phyloP scores from a whole-genome alignment of 805 yeast genomes.

The Kodamaea restingae region DNA sequence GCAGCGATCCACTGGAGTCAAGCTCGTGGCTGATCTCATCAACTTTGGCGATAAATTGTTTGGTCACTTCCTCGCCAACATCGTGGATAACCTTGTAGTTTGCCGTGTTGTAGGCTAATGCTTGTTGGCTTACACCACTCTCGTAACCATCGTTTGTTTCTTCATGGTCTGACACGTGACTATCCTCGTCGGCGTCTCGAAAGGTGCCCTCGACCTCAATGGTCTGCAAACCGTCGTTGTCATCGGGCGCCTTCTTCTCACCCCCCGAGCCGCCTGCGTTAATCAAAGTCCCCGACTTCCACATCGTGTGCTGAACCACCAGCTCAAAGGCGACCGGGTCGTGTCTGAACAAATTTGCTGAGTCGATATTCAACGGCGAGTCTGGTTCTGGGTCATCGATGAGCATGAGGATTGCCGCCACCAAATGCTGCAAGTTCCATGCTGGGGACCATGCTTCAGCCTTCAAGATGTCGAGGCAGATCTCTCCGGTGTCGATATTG shows the following conservation, averaged over 20 bases:
- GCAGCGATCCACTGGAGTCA: conserved; percentile 8
- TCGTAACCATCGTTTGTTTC: background rate
- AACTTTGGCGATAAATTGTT: conserved; percentile 30
- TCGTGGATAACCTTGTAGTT: conserved; percentile 26
- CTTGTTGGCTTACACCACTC: too few species aligned
- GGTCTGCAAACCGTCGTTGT: too few species aligned
- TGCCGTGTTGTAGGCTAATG: too few species aligned
- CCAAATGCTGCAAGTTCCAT: conserved; percentile 55
- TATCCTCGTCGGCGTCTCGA: too few species aligned
- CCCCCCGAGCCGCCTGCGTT: conserved; percentile 4
- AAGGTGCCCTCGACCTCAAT: too few species aligned
- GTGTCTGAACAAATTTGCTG: conserved; percentile 54
- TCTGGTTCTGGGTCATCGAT: conserved; percentile 65
- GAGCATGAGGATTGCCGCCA: conserved; percentile 55
- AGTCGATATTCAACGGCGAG: conserved; percentile 67
- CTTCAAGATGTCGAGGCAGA: conserved; percentile 64
- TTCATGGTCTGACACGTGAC: too few species aligned
- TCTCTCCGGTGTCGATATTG: conserved; percentile 52
- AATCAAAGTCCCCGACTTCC: conserved; percentile 34
- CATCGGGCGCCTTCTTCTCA: too few species aligned
- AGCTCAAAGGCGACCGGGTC: conserved; percentile 39
- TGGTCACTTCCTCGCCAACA: conserved; percentile 32
- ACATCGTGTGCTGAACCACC: conserved; percentile 37
- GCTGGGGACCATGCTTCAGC: conserved; percentile 67
- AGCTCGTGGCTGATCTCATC: conserved; percentile 24